A percentile compares a stretch with the other conserved stretches of the same genome.
These are phyloP conservation scores for Gossypium lobatum DNA, from an alignment of 441 rosid genomes.

Conservation along the genomic window DNA sequence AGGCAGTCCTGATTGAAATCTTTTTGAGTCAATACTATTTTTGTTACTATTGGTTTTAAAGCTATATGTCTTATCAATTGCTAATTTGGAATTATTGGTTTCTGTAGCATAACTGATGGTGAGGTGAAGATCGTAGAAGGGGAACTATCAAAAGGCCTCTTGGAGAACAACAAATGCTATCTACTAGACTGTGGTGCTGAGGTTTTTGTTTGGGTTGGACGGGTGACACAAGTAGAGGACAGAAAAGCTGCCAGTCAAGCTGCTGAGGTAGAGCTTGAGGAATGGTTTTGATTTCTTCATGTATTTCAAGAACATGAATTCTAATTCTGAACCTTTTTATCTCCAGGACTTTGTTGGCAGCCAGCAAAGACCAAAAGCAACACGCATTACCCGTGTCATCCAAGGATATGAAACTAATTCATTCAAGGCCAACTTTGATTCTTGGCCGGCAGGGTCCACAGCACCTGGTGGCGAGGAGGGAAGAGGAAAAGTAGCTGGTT, in stretches of 20 bases:
- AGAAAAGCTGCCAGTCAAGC: constrained; percentile 79
- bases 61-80: constrained; percentile 10
- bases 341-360: constrained; percentile 69
- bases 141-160: constrained; percentile 73
- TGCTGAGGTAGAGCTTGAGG: constrained; percentile 76
- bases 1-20: neutral
- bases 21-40: neutral
- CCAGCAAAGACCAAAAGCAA: constrained; percentile 83
- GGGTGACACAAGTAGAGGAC: constrained; percentile 93
- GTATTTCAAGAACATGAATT: constrained; percentile 21
- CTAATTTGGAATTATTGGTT: constrained; percentile 23
- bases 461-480: constrained; percentile 88
- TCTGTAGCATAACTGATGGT: constrained; percentile 59
- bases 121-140: constrained; percentile 65
- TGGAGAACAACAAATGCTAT: constrained; percentile 89
- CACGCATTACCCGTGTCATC: constrained; percentile 71
- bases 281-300: constrained; percentile 12
- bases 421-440: constrained; percentile 87
- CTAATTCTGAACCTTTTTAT: constrained; percentile 26
- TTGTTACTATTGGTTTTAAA: neutral
- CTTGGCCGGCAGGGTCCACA: constrained; percentile 91
- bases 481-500: constrained; percentile 99
- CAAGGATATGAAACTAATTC: constrained; percentile 94
- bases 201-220: constrained; percentile 95
- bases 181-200: constrained; percentile 87